Evolutionary conservation across 2,329 filamentous ascomycete genomes (phyloP).

Genomic region (Pseudogymnoascus sp.): DNA sequence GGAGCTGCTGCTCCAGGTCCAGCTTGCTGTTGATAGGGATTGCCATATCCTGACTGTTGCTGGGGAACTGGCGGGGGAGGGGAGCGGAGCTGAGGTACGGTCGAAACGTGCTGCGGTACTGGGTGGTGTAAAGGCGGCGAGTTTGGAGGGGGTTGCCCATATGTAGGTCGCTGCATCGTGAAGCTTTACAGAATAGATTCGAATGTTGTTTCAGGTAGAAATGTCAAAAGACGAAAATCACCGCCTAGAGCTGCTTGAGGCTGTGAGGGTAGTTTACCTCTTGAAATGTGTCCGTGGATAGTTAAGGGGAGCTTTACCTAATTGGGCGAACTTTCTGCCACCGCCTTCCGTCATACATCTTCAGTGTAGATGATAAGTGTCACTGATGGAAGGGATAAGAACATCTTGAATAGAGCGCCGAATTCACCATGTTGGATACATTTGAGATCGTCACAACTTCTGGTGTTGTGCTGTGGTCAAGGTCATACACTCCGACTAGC

Average conservation of each 20-base stretch:
- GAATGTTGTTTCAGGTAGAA: conserved; percentile 3
- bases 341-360: conserved; percentile 5
- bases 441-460: conserved; percentile 96
- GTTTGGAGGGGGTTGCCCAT: conserved; percentile 60
- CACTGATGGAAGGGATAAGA: conserved; percentile 8
- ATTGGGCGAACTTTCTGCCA: not conserved
- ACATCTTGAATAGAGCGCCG: conserved; percentile 1
- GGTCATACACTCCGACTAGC: conserved; percentile 71
- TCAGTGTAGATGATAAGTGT: conserved; percentile 2
- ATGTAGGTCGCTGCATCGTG: conserved; percentile 76
- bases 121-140: conserved; percentile 95
- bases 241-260: not conserved
- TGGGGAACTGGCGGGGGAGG: conserved; percentile 74
- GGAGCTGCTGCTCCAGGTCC: conserved; percentile 26
- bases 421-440: conserved; percentile 69
- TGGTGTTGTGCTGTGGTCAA: conserved; percentile 94
- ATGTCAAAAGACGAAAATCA: not conserved
- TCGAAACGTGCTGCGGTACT: conserved; percentile 96
- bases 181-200: not conserved
- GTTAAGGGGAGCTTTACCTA: conserved; percentile 6
- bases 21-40: conserved; percentile 61
- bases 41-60: conserved; percentile 57
- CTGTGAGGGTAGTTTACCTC: not conserved
- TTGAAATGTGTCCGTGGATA: conserved; percentile 9
- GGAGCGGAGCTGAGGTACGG: conserved; percentile 91